These are phyloP conservation scores for Chalciporus piperatus DNA, from an alignment of 768 basidiomycete species.

Conservation along the genomic window DNA sequence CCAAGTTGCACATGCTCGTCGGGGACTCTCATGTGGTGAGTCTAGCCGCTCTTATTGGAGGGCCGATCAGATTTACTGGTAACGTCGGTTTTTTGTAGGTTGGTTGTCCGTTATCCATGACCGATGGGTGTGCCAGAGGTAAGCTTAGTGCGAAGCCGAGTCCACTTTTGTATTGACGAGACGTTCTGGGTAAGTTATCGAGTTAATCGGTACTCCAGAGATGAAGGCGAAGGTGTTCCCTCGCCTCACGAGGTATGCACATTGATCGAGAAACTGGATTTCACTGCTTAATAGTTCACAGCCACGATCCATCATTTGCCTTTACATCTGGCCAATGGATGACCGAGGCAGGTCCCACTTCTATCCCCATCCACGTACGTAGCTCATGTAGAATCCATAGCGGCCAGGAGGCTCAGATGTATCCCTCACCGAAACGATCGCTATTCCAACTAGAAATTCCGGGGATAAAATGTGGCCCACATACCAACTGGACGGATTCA, in stretches of 20 bases:
- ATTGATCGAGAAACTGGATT: neutral
- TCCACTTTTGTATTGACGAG: neutral
- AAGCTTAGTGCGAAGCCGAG: conserved; percentile 3
- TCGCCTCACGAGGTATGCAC: conserved; percentile 54
- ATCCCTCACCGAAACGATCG: conserved; percentile 68
- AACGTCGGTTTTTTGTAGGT: conserved; percentile 36
- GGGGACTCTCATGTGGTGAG: conserved; percentile 64
- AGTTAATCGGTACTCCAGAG: conserved; percentile 56
- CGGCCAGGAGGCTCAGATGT: conserved; percentile 75
- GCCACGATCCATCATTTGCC: conserved; percentile 58
- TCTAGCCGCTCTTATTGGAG: neutral
- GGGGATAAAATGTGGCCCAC: conserved; percentile 42
- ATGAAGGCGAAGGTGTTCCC: conserved; percentile 60
- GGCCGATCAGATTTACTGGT: neutral
- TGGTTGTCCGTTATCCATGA: conserved; percentile 77
- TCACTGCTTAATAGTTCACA: conserved; percentile 20
- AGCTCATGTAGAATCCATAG: conserved; percentile 28
- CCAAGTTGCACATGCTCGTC: conserved; percentile 58
- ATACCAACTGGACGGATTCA: conserved; percentile 66
- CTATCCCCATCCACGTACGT: neutral
- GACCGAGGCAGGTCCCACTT: conserved; percentile 54
- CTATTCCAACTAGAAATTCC: conserved; percentile 36
- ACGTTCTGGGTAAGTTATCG: conserved; percentile 44
- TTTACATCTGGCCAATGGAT: conserved; percentile 84
- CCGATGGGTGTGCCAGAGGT: conserved; percentile 71